phyloP scores from a whole-genome alignment of 1,284 basidiomycete genomes.

The Boletus smithii region DNA sequence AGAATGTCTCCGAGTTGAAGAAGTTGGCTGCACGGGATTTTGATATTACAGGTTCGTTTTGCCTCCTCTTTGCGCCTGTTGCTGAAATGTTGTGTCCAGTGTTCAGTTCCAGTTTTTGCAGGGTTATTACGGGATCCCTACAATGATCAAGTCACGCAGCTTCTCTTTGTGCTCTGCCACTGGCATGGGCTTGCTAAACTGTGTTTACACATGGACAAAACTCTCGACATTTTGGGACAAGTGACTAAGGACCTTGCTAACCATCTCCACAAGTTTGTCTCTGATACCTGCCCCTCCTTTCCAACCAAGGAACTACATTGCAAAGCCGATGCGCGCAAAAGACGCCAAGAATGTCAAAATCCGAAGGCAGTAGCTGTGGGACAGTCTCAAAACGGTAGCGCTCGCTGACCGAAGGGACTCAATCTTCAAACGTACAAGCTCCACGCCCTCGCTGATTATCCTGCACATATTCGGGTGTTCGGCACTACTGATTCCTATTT shows the following conservation, averaged over 20 bases:
- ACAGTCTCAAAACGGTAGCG: too few relatives aligned
- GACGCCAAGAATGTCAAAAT: too few relatives aligned
- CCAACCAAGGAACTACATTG: not conserved
- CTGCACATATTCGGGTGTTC: not conserved
- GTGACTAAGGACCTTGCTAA: not conserved
- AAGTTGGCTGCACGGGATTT: conserved; percentile 31
- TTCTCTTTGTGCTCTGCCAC: conserved; percentile 11
- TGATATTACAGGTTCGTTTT: too few relatives aligned
- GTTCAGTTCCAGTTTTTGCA: conserved; percentile 16
- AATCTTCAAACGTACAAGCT: not conserved
- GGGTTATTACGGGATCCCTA: conserved; percentile 10
- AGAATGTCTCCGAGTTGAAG: conserved; percentile 32
- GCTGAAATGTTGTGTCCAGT: too few relatives aligned
- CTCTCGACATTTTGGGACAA: conserved; percentile 1
- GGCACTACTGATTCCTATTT: conserved; percentile 1
- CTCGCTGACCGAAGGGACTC: not conserved
- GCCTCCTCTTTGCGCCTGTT: too few relatives aligned
- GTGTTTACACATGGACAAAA: conserved; percentile 16
- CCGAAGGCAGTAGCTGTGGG: too few relatives aligned
- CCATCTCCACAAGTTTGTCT: not conserved
- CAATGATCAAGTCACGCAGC: not conserved
- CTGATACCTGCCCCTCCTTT: not conserved
- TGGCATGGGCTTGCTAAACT: conserved; percentile 22
- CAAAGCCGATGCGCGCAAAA: too few relatives aligned
- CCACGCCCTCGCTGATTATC: not conserved